These are phyloP conservation scores for Candida palmyrensis DNA, from an alignment of 805 yeast genomes.

Conservation along the genomic window DNA sequence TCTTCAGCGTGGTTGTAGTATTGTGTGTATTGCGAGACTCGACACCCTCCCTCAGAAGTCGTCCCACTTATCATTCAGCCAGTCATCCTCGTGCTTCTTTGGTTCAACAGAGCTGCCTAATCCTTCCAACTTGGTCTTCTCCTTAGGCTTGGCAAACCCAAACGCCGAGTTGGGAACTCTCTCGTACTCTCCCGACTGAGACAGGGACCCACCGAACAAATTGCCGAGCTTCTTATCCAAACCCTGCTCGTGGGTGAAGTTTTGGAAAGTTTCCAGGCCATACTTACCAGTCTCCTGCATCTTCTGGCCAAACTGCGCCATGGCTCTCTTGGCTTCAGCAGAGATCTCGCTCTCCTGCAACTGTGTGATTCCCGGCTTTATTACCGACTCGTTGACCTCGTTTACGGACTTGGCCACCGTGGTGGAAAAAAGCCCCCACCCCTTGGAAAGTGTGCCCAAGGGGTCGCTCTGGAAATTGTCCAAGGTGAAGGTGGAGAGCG, in stretches of 20 bases:
- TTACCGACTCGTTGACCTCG: constrained; percentile 83
- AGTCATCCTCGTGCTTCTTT: constrained; percentile 32
- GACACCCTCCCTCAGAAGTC: constrained; percentile 40
- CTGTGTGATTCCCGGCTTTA: constrained; percentile 85
- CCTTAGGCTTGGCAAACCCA: constrained; percentile 56
- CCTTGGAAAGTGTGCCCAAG: constrained; percentile 81
- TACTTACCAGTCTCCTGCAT: constrained; percentile 82
- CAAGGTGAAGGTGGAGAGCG: constrained; percentile 53
- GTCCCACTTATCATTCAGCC: constrained; percentile 60
- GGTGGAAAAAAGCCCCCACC: constrained; percentile 92
- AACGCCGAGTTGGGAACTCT: constrained; percentile 67
- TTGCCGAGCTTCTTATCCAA: constrained; percentile 41
- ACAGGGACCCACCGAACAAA: constrained; percentile 46
- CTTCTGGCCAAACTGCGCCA: constrained; percentile 92
- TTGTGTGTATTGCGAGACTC: too few species aligned
- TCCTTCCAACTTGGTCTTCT: constrained; percentile 55
- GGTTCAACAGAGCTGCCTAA: constrained; percentile 21
- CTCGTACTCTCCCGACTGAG: constrained; percentile 21
- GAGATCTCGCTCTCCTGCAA: constrained; percentile 74
- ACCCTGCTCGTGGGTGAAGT: constrained; percentile 47
- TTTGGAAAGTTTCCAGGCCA: constrained; percentile 63
- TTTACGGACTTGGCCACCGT: constrained; percentile 77
- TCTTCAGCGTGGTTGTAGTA: too few species aligned
- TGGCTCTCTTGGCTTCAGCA: constrained; percentile 82
- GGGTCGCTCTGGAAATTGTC: constrained; percentile 81